A percentile compares a stretch with the other conserved stretches of the same genome.
phyloP scores from a whole-genome alignment of 306 rosid genomes.

The Vachellia pachyceras region DNA sequence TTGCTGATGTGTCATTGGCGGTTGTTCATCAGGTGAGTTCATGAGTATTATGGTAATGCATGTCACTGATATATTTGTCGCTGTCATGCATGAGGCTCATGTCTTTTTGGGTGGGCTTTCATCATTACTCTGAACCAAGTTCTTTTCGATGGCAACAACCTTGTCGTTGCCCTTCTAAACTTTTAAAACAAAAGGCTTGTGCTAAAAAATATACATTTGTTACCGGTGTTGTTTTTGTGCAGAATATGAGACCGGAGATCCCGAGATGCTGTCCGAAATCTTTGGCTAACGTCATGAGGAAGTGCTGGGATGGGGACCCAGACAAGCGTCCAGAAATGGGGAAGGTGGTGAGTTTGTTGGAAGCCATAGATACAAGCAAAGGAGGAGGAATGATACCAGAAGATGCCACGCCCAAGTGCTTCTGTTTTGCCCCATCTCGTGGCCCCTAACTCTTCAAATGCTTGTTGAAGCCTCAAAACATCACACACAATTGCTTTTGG shows the following conservation, averaged over 20 bases:
- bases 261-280: slow-evolving; percentile 72
- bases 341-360: slow-evolving; percentile 71
- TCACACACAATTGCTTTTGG: neutral
- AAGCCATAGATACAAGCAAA: slow-evolving; percentile 71
- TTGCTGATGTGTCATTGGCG: slow-evolving; percentile 63
- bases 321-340: slow-evolving; percentile 70
- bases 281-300: slow-evolving; percentile 59
- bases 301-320: slow-evolving; percentile 69
- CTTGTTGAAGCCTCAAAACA: neutral
- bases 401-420: slow-evolving; percentile 47
- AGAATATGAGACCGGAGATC: slow-evolving; percentile 70
- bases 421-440: slow-evolving; percentile 58
- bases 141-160: too few species aligned
- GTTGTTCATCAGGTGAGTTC: slow-evolving; percentile 68
- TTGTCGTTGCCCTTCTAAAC: neutral
- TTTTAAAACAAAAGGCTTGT: neutral
- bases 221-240: slow-evolving; percentile 23
- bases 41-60: slow-evolving; percentile 11
- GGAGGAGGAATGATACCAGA: slow-evolving; percentile 83
- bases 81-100: too few species aligned
- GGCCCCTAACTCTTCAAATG: slow-evolving; percentile 53
- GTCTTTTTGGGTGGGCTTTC: too few species aligned
- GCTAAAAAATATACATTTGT: neutral
- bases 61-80: neutral
- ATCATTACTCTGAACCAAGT: too few species aligned